Conservation (phyloP, 805 yeast species). For the Kodamaea fukazawae region DNA sequence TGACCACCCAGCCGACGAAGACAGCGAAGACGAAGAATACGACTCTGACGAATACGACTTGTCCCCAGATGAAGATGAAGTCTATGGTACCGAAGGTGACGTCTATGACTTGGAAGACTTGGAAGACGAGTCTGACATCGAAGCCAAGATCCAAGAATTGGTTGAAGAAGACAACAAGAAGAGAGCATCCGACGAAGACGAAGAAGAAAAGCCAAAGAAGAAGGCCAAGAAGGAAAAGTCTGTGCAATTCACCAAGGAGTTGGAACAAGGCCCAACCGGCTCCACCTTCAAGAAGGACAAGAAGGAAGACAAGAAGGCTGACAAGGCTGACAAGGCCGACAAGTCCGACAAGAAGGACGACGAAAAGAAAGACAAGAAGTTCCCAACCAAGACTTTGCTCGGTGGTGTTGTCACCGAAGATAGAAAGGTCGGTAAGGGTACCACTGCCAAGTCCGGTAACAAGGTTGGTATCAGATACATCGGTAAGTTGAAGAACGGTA, state of each 20-base stretch:
- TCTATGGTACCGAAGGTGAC: slow-evolving; percentile 45
- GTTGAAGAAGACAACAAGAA: slow-evolving; percentile 55
- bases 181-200: slow-evolving; percentile 34
- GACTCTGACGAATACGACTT: slow-evolving; percentile 61
- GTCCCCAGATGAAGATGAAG: slow-evolving; percentile 77
- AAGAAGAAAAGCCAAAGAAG: slow-evolving; percentile 29
- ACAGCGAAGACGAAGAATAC: slow-evolving; percentile 47
- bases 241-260: slow-evolving; percentile 84
- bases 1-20: slow-evolving; percentile 88
- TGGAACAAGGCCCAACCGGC: slow-evolving; percentile 92
- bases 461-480: slow-evolving; percentile 96
- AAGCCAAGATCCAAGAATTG: slow-evolving; percentile 71
- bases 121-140: slow-evolving; percentile 68
- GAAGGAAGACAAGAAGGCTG: slow-evolving; percentile 15
- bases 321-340: slow-evolving; percentile 25
- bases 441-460: slow-evolving; percentile 81
- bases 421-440: slow-evolving; percentile 84
- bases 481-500: slow-evolving; percentile 95
- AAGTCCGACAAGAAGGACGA: slow-evolving; percentile 17
- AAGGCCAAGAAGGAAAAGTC: slow-evolving; percentile 51
- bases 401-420: slow-evolving; percentile 96
- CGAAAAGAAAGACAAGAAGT: slow-evolving; percentile 43
- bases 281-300: slow-evolving; percentile 29
- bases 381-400: slow-evolving; percentile 73
- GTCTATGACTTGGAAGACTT: slow-evolving; percentile 57